A percentile compares a stretch with the other conserved stretches of the same genome.
Evolutionary conservation across 306 rosid genomes (phyloP).

Genomic region (Medicago arabica): DNA sequence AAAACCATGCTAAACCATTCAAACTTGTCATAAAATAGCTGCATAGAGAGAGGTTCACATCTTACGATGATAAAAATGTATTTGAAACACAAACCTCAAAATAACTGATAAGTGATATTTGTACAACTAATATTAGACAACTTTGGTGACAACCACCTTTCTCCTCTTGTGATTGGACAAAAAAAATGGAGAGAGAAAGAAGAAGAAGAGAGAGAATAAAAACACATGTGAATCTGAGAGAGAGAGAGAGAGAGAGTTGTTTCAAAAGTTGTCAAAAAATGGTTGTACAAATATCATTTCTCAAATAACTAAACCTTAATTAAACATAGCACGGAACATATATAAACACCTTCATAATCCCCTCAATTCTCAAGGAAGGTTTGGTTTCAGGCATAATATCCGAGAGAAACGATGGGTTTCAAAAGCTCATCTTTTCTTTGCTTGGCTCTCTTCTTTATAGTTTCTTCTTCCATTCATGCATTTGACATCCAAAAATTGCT

Average conservation of each 20-base stretch:
- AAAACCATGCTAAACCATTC: constrained; percentile 24
- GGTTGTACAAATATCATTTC: no score
- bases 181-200: no score
- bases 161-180: no score
- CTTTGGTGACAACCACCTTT: no score
- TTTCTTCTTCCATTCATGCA: constrained; percentile 45
- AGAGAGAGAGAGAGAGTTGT: no score
- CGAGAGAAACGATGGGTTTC: constrained; percentile 47
- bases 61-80: background rate
- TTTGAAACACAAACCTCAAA: background rate
- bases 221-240: no score
- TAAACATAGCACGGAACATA: background rate
- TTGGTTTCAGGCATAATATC: constrained; percentile 27
- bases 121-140: no score
- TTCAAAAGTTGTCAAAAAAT: no score
- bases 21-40: constrained; percentile 3
- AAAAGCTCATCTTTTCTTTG: constrained; percentile 45
- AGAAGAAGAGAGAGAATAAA: no score
- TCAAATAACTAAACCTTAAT: background rate
- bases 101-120: no score
- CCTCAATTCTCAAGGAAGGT: constrained; percentile 13
- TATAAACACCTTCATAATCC: background rate
- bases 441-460: constrained; percentile 44
- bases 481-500: constrained; percentile 60
- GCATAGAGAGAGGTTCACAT: background rate